These are phyloP conservation scores for Puccinia coronata DNA, from an alignment of 1,284 basidiomycete genomes.

Conservation along the genomic window DNA sequence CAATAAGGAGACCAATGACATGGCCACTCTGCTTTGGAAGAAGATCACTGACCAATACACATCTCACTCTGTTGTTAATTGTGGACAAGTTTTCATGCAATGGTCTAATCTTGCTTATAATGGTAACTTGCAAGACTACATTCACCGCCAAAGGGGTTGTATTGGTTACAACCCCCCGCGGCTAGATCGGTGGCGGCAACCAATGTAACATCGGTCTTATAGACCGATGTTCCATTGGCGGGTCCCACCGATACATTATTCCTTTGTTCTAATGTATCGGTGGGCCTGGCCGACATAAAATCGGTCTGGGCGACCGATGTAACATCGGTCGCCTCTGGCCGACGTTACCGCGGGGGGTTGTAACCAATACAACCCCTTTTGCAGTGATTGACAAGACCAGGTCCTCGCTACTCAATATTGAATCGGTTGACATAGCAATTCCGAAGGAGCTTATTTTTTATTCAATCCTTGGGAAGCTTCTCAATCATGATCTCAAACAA, in stretches of 20 bases:
- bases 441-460: not conserved
- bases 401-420: not conserved
- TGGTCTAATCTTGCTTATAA: not conserved
- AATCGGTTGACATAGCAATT: not conserved
- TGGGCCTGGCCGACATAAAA: no score
- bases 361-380: no score
- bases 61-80: not conserved
- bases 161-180: no score
- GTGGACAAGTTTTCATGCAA: not conserved
- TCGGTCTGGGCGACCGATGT: no score
- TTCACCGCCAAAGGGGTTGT: no score
- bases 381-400: not conserved
- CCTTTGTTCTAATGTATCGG: no score
- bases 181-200: no score
- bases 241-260: no score
- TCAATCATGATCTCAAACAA: not conserved
- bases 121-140: not conserved
- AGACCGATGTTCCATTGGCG: no score
- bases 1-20: not conserved
- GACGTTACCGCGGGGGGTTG: no score
- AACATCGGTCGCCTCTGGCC: no score
- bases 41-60: not conserved
- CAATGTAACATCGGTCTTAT: no score
- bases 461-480: not conserved
- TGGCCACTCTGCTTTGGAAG: not conserved